Evolutionary conservation across 2,329 filamentous ascomycete species (phyloP).

Genomic region (Beauveria australis): DNA sequence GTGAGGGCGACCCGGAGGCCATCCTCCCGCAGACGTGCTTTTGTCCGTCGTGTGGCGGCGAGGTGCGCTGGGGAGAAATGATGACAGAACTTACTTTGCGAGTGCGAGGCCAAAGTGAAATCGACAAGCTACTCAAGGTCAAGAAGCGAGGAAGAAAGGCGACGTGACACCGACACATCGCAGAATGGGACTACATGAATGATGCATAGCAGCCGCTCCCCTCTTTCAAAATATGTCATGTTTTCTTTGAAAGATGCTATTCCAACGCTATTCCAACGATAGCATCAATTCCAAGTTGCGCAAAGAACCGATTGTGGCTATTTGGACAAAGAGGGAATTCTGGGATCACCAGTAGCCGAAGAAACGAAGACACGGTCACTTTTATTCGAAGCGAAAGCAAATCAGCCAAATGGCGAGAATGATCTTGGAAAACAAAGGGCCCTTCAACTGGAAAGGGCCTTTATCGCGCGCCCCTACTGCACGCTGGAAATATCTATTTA

Average conservation of each 20-base stretch:
- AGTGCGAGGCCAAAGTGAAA: constrained; percentile 59
- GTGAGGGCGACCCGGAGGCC: constrained; percentile 24
- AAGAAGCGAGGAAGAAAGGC: constrained; percentile 24
- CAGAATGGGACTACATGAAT: background rate
- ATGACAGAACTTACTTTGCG: constrained; percentile 77
- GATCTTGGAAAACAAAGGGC: no score
- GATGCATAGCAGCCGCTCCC: background rate
- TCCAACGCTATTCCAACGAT: background rate
- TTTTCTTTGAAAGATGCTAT: background rate
- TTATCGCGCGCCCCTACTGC: no score
- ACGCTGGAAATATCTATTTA: no score
- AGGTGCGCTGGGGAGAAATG: constrained; percentile 64
- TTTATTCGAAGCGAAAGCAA: no score
- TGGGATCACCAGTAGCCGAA: background rate
- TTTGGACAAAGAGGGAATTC: background rate
- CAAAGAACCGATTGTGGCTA: background rate
- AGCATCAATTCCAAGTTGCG: background rate
- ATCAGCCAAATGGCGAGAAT: no score
- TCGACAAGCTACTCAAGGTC: constrained; percentile 59
- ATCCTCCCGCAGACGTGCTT: constrained; percentile 60
- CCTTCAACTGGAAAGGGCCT: no score
- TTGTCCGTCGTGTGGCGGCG: constrained; percentile 62
- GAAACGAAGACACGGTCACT: no score
- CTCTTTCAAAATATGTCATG: background rate
- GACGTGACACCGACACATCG: background rate